Conservation (phyloP, 305 asterid species). For the Fraxinus xanthoxyloides region DNA sequence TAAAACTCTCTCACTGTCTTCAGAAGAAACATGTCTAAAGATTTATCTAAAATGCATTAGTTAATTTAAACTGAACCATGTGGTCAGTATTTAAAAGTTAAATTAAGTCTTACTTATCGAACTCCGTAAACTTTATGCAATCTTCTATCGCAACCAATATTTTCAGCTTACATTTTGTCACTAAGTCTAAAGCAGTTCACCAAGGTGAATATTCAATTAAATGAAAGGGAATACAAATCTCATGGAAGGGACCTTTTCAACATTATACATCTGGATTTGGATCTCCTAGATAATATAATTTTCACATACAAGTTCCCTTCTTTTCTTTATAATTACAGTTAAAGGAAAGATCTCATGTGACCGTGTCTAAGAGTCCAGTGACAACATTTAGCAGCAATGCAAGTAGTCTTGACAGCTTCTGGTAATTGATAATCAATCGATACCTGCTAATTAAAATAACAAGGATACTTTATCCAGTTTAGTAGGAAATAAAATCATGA, state of each 20-base stretch:
- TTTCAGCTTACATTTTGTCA: background rate
- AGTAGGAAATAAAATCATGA: conserved; percentile 1
- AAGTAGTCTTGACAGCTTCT: conserved; percentile 9
- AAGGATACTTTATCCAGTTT: conserved; percentile 10
- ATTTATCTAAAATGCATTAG: background rate
- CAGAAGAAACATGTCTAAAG: background rate
- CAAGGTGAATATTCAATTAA: conserved; percentile 7
- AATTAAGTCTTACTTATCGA: background rate
- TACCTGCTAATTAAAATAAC: background rate
- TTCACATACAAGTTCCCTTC: background rate
- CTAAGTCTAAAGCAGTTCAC: background rate
- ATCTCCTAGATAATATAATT: background rate
- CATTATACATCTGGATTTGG: background rate
- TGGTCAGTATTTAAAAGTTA: background rate
- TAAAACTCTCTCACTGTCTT: background rate
- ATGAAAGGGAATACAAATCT: background rate
- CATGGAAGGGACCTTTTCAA: background rate
- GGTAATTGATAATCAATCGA: conserved; percentile 10
- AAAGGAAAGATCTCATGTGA: background rate
- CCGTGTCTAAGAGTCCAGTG: background rate
- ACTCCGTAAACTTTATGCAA: background rate
- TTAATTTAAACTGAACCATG: background rate
- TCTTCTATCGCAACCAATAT: background rate
- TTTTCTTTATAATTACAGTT: background rate
- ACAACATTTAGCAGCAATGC: background rate